These are phyloP conservation scores for Mercurialis annua DNA, from an alignment of 345 rosid species.

Conservation along the genomic window DNA sequence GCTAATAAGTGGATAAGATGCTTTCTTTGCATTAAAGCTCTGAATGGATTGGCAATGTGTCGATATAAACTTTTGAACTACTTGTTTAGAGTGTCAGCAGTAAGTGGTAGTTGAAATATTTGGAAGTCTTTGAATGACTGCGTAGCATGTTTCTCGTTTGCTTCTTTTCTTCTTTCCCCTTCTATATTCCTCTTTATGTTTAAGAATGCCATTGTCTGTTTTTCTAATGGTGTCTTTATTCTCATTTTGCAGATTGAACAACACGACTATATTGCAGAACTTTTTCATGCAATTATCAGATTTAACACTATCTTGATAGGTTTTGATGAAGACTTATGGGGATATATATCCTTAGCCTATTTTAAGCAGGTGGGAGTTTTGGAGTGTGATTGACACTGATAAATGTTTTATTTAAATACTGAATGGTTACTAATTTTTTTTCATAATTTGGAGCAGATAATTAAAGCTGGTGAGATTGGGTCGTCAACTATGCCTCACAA, in stretches of 20 bases:
- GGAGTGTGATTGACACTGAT: not conserved
- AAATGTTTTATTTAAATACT: not conserved
- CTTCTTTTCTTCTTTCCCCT: not conserved
- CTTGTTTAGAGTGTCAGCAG: not conserved
- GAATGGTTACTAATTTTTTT: conserved; percentile 3
- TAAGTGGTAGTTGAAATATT: not conserved
- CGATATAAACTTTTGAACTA: not conserved
- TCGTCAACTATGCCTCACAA: conserved; percentile 98
- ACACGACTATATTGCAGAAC: conserved; percentile 80
- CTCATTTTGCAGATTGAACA: conserved; percentile 64
- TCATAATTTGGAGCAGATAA: conserved; percentile 50
- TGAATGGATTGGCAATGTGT: not conserved
- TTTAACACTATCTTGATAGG: conserved; percentile 66
- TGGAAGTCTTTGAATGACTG: not conserved
- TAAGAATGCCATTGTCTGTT: not conserved
- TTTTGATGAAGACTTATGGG: conserved; percentile 87
- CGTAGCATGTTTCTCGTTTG: not conserved
- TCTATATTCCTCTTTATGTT: not conserved
- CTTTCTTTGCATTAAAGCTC: no score
- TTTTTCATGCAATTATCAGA: conserved; percentile 49
- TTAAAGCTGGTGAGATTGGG: conserved; percentile 88
- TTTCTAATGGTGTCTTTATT: conserved; percentile 4
- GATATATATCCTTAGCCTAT: conserved; percentile 77
- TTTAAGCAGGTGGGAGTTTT: conserved; percentile 70
- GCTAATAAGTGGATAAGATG: no score